Evolutionary conservation across 352 stramenopile genomes (phyloP), one percentile per base, ranked within the genome.

Genomic region (Globisporangium canariense): DNA sequence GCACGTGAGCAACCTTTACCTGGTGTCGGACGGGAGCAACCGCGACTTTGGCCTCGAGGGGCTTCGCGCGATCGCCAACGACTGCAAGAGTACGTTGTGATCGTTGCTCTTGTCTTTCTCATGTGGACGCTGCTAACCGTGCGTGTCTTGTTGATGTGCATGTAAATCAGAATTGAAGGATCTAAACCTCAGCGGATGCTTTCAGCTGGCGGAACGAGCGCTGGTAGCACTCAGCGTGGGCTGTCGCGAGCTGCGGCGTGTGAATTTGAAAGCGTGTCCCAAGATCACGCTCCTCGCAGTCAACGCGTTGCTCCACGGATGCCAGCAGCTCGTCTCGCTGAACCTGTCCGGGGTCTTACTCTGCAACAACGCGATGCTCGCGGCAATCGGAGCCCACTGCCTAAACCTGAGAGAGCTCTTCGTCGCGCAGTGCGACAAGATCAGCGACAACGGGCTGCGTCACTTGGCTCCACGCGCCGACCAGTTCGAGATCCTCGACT

Each of bases 1-100:
- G 7, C 79, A 91, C 62, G 73, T 86, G 56, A 81, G 72, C 30
- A 91, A 92, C 28, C 61, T 98, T 49, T 96, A 93, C 57, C 81
- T 98, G 60, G 79, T 98, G 0, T 97, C 90, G 16, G 93, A 98
- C 63, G 94, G 94, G n/a, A 89, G 85, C 60, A 83, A 97, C 40
- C 89, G 91, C 28, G 82, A 96, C 47, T 98, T 98, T 76, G 91
- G 88, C 1, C 74, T 98, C 4, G 93, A 98, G 70, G 94, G 94
- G 4, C 70, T 98, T 1, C 91, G 96, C 58, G 90, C 92, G 2
- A 76, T 98, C 43, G 83, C 87, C 10, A 75, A 70, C 14, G 74
- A 74, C 45, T 92, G 81, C 56, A 36, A 59, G 52, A 47, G 76
- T 88, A 61, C 18, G 65, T 72, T 32, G 25, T 34, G 22, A 32